These are phyloP conservation scores for Lepidium sativum DNA, from an alignment of 345 rosid species.

Conservation along the genomic window DNA sequence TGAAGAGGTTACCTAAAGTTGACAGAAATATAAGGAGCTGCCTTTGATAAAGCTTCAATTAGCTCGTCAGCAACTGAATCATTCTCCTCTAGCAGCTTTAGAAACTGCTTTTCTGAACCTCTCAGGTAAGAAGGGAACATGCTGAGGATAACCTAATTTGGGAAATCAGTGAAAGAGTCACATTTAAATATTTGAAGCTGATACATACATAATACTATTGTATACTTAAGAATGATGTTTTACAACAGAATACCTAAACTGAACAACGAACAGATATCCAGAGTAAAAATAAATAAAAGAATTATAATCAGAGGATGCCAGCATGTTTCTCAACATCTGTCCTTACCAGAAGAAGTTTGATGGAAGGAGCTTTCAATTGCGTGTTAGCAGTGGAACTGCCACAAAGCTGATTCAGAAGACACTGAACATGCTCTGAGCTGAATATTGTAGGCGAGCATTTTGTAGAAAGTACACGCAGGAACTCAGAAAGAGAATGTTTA, in stretches of 20 bases:
- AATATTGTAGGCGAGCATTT: constrained; percentile 71
- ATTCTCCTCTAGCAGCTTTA: constrained; percentile 40
- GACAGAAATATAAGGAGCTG: constrained; percentile 55
- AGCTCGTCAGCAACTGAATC: constrained; percentile 38
- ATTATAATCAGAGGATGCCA: background rate
- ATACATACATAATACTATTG: background rate
- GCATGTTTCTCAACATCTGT: background rate
- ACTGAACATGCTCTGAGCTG: constrained; percentile 52
- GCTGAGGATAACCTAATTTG: constrained; percentile 49
- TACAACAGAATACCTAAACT: background rate
- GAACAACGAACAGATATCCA: background rate
- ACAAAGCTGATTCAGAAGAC: constrained; percentile 51
- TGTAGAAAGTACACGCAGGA: constrained; percentile 53
- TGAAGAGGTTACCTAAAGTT: constrained; percentile 47
- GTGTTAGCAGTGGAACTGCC: constrained; percentile 26
- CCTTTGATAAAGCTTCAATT: constrained; percentile 55
- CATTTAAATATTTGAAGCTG: background rate
- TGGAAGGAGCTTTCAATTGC: constrained; percentile 40
- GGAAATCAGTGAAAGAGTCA: background rate
- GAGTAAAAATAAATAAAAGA: background rate
- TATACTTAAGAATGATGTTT: background rate
- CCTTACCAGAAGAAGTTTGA: constrained; percentile 73
- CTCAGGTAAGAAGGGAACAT: constrained; percentile 63
- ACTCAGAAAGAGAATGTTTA: constrained; percentile 59
- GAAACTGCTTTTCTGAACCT: constrained; percentile 59